phyloP scores from a whole-genome alignment of 768 basidiomycete genomes.

The Myochromella boudieri region DNA sequence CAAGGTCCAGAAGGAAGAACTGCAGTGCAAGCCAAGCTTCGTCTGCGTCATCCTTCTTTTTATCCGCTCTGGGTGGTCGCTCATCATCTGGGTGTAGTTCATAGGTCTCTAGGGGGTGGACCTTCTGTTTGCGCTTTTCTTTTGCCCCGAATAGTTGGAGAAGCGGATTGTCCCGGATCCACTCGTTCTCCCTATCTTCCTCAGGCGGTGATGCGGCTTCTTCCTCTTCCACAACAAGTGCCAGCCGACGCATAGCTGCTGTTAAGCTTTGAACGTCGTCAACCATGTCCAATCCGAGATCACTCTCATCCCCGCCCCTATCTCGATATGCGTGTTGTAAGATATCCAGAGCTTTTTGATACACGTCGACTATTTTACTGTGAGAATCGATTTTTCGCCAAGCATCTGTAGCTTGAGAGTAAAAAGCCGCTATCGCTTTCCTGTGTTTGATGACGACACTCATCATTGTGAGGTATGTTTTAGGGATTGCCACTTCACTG shows the following conservation, averaged over 20 bases:
- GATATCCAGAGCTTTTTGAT: too few species aligned
- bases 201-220: not conserved
- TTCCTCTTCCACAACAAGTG: constrained; percentile 1
- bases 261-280: not conserved
- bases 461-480: too few species aligned
- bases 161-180: constrained; percentile 8
- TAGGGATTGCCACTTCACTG: too few species aligned
- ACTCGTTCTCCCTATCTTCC: constrained; percentile 6
- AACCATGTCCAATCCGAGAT: not conserved
- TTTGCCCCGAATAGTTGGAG: not conserved
- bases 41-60: not conserved
- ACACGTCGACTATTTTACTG: too few species aligned
- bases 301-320: not conserved
- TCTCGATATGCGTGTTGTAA: too few species aligned
- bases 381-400: too few species aligned
- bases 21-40: constrained; percentile 1
- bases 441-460: too few species aligned
- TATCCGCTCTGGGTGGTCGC: not conserved
- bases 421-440: too few species aligned
- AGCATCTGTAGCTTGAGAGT: too few species aligned
- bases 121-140: constrained; percentile 5
- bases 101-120: constrained; percentile 5
- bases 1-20: constrained; percentile 8
- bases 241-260: constrained; percentile 3
- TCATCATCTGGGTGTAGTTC: constrained; percentile 4